Base-by-base conservation (phyloP, 257 asterid genomes). In the Ilex aquifolium region DNA sequence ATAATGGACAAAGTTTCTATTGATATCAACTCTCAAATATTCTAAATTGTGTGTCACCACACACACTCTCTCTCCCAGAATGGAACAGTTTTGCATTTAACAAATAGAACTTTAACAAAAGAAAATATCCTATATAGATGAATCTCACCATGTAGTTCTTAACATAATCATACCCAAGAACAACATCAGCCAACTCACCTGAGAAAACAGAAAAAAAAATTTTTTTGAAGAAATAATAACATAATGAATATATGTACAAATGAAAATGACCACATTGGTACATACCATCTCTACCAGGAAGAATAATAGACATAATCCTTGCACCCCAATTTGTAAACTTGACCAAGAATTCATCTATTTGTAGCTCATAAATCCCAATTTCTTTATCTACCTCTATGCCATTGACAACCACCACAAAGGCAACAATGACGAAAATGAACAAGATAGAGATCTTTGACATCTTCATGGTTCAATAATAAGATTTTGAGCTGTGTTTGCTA, bases 281-380 rank as follows among this genome's bases (percentile, higher is more conserved):
- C 64, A 4, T 13, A 91, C 96, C 98, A 44, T 88, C 56, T 61
- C 80, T 83, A 74, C 88, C 96, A 14, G 98, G 98, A 59, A 91
- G 78, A 70, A 86, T 36, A 55, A 88, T 82, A 8, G 96, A 91
- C 7, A 83, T 71, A 68, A 91, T 74, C 59, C 86, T 80, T 44
- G 98, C 95, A 42, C 98, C 98, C 66, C 67, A 88, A 58, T 91
- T 80, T 0, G 96, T 86, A 51, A 91, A 76, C 66, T 82, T 88
- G 3, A 91, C 27, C 29, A 76, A 67, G 78, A 88, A 84, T 74
- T 82, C 79, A 31, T 83, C 90, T 40, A 58, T 76, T 76, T 78
- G 71, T 60, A 88, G 72, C 69, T 82, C 88, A 48, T 80, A 88
- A 14, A 81, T 63, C 60, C 69, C 74, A 4, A 72, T 61, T 60